Conservation (phyloP, 768 basidiomycete species). For the Lentinula aciculospora region DNA sequence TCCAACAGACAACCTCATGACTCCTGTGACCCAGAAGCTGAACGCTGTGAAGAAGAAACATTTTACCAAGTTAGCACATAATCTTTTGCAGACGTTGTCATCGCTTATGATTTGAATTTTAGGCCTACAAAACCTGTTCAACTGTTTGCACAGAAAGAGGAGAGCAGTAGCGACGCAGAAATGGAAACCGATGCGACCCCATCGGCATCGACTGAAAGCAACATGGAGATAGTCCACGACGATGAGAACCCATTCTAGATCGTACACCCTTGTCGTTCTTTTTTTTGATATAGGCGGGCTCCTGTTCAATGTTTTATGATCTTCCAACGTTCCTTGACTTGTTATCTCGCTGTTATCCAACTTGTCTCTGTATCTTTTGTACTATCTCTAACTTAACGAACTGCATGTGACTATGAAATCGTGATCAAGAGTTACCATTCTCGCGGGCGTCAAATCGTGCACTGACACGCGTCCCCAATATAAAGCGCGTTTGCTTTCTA, state of each 20-base stretch:
- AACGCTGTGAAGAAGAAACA: constrained; percentile 90
- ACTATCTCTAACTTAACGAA: neutral
- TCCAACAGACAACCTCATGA: constrained; percentile 93
- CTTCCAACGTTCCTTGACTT: neutral
- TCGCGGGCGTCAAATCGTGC: neutral
- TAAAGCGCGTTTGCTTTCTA: too few species aligned
- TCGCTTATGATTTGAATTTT: constrained; percentile 9
- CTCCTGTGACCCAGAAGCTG: constrained; percentile 89
- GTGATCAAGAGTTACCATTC: neutral
- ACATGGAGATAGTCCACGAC: constrained; percentile 36
- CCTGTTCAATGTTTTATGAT: neutral
- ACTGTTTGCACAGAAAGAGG: constrained; percentile 49
- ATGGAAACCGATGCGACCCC: constrained; percentile 16
- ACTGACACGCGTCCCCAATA: too few species aligned
- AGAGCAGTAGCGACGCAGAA: constrained; percentile 31
- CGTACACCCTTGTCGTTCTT: constrained; percentile 12
- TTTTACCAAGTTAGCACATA: constrained; percentile 69
- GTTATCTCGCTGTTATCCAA: constrained; percentile 18
- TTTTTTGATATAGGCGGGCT: constrained; percentile 18
- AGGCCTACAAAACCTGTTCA: constrained; percentile 61
- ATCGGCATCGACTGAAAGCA: constrained; percentile 18
- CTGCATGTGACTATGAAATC: neutral
- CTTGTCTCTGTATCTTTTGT: constrained; percentile 13
- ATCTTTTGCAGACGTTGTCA: neutral
- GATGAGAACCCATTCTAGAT: constrained; percentile 74